Evolutionary conservation across 441 rosid species (phyloP).

Genomic region (Brassica hybrid): DNA sequence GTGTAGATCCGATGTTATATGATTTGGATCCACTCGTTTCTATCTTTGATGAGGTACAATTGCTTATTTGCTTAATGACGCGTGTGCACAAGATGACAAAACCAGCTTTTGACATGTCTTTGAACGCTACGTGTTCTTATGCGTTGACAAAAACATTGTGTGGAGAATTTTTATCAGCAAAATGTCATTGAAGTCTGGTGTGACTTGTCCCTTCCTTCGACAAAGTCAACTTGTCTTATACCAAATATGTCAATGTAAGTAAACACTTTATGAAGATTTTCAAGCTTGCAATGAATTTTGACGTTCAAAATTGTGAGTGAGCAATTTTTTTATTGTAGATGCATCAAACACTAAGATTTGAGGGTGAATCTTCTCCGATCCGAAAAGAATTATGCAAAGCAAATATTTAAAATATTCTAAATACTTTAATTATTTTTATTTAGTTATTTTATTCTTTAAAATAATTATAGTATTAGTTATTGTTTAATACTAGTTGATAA

Average conservation of each 20-base stretch:
- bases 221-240: not conserved
- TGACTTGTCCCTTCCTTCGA: not conserved
- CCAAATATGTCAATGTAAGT: not conserved
- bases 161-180: not conserved
- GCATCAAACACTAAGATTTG: not conserved
- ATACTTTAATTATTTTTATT: no score
- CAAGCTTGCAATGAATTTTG: not conserved
- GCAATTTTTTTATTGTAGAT: not conserved
- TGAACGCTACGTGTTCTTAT: no score
- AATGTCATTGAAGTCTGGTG: not conserved
- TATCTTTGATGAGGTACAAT: no score
- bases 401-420: no score
- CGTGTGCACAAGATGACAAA: not conserved
- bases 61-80: no score
- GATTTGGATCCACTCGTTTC: no score
- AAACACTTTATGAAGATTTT: not conserved
- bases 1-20: no score
- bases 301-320: not conserved
- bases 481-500: no score
- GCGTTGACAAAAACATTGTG: not conserved
- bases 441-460: no score
- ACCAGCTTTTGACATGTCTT: not conserved
- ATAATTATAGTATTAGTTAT: no score
- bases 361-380: not conserved
- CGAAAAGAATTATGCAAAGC: no score